Evolutionary conservation across 2,329 filamentous ascomycete species (phyloP).

Genomic region (Arthroderma sp.): DNA sequence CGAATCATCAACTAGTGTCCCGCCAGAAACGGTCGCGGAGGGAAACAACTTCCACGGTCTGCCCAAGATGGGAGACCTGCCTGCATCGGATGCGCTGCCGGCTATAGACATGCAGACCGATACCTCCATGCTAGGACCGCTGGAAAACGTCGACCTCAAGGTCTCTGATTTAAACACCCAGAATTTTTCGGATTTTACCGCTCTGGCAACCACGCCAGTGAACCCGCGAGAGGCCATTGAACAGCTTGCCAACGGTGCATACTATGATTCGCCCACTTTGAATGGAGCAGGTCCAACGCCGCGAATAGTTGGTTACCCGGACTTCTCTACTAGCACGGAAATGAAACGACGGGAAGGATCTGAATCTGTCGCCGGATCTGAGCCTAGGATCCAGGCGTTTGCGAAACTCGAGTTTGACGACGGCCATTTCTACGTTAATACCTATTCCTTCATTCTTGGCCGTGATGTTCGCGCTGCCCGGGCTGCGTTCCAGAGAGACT

Average conservation of each 20-base stretch:
- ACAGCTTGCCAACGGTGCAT: conserved; percentile 25
- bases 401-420: conserved; percentile 54
- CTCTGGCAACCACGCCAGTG: conserved; percentile 25
- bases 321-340: conserved; percentile 22
- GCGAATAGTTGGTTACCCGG: conserved; percentile 16
- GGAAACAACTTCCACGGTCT: background rate
- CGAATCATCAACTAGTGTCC: no score
- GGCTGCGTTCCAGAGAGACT: conserved; percentile 35
- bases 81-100: background rate
- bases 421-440: conserved; percentile 54
- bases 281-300: conserved; percentile 10
- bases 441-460: conserved; percentile 50
- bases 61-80: background rate
- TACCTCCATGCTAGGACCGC: background rate
- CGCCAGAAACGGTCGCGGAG: background rate
- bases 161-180: conserved; percentile 9
- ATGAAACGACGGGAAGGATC: conserved; percentile 22
- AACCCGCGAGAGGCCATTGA: conserved; percentile 28
- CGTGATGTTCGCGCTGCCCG: conserved; percentile 45
- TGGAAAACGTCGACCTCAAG: background rate
- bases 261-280: conserved; percentile 24
- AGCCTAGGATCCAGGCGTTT: conserved; percentile 45
- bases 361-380: conserved; percentile 30
- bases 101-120: background rate
- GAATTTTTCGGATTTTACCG: conserved; percentile 21